Evolutionary conservation across 768 basidiomycete genomes (phyloP).

Genomic region (Boletus subcaerulescens): DNA sequence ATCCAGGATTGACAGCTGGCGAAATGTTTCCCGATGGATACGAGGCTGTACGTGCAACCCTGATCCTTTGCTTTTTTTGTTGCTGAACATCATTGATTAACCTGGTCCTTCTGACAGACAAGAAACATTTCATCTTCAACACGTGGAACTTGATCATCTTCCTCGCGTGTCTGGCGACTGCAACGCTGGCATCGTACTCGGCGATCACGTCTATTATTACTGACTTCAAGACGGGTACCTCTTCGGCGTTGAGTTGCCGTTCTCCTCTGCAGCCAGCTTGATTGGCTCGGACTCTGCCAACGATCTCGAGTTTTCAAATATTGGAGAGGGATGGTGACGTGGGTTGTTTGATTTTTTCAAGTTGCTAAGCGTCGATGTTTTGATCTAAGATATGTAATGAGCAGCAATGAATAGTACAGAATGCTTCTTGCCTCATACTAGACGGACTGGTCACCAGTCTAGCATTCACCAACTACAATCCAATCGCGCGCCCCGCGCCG

Average conservation of each 20-base stretch:
- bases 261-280: conserved; percentile 33
- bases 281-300: background rate
- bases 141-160: conserved; percentile 47
- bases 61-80: background rate
- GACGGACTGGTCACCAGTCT: too few relatives aligned
- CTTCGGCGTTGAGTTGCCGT: conserved; percentile 54
- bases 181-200: conserved; percentile 45
- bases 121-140: conserved; percentile 43
- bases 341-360: too few relatives aligned
- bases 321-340: too few relatives aligned
- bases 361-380: too few relatives aligned
- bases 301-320: too few relatives aligned
- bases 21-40: conserved; percentile 25
- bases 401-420: too few relatives aligned
- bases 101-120: conserved; percentile 3
- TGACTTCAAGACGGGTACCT: conserved; percentile 36
- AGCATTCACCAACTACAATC: too few relatives aligned
- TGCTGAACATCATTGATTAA: conserved; percentile 1
- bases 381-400: too few relatives aligned
- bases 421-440: too few relatives aligned
- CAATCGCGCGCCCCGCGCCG: too few relatives aligned
- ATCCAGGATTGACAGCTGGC: conserved; percentile 31
- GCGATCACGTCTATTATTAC: conserved; percentile 44
- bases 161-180: conserved; percentile 47
- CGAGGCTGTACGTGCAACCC: conserved; percentile 25